These are phyloP conservation scores for Pontederia paniculata DNA, from an alignment of 176 grass and related monocot genomes.

Conservation along the genomic window DNA sequence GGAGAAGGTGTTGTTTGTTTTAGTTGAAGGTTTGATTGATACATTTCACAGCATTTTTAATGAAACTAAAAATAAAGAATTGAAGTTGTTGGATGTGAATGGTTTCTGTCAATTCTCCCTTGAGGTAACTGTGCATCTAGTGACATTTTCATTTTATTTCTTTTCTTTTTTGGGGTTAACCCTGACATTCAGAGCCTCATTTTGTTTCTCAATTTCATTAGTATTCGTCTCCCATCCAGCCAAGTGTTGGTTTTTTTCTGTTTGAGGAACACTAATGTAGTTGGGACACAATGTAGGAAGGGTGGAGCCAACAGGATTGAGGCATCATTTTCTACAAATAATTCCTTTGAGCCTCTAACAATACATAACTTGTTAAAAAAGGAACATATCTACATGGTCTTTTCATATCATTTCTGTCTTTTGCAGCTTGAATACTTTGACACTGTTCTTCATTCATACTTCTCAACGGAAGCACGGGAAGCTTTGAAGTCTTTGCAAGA, in stretches of 20 bases:
- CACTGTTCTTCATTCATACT: slow-evolving; percentile 54
- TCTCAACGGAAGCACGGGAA: slow-evolving; percentile 70
- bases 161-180: no score
- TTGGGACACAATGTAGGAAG: no score
- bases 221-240: no score
- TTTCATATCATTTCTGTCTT: background rate
- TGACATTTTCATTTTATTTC: no score
- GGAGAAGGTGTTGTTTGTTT: slow-evolving; percentile 71
- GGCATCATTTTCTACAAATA: no score
- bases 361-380: no score
- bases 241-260: background rate
- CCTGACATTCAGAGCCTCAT: no score
- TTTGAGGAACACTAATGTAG: background rate
- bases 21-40: slow-evolving; percentile 88
- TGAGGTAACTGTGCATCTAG: slow-evolving; percentile 36
- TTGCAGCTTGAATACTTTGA: slow-evolving; percentile 95
- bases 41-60: slow-evolving; percentile 90
- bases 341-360: no score
- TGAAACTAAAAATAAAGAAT: slow-evolving; percentile 74
- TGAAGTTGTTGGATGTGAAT: slow-evolving; percentile 65
- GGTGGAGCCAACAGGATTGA: no score
- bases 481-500: slow-evolving; percentile 85
- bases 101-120: slow-evolving; percentile 98
- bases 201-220: no score
- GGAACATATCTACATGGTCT: background rate